Base-by-base conservation (phyloP, 2,329 filamentous ascomycete species). In the Ilyonectria sp. region DNA sequence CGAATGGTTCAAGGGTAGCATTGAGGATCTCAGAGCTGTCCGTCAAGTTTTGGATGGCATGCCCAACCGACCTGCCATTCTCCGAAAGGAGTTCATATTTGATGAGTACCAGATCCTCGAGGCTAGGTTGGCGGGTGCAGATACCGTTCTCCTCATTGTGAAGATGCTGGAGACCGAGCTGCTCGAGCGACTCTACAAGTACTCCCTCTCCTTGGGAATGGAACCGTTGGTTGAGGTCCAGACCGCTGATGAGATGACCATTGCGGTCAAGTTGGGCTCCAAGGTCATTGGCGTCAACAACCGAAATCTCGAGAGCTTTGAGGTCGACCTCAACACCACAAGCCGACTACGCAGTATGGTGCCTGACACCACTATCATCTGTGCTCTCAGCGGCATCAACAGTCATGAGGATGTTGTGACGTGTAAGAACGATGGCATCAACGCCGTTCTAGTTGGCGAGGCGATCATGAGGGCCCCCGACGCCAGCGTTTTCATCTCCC, bases 51-150 rank as follows among this genome's bases (percentile, higher is more conserved):
- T 99, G n/a, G 90, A 94, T 74, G 92, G 93, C 13, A 94, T 99
- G 91, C 92, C 94, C 1, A 97, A 98, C 79, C 89, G 96, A 59
- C 97, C 96, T 3, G 97, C 95, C 2, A 89, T 99, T 13, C 84
- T 99, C 33, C 91, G 97, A 26, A 99, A 99, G 79, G 96, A 99
- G 75, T 99, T 99, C 76, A 91, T 99, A 46, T 99, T 98, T 76
- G 95, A 98, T 52, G 94, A 98, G 79, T 99, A 99, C 78, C 96
- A 99, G 80, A 98, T 99, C 60, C 86, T 99, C 7, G 96, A 99
- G 82, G 96, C 95, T 31, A 89, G 97, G 54, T 84, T 99, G 63
- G 94, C 95, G 13, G 96, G 96, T 71, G 96, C 96, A 8, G 95
- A 99, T 80, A 98, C 95, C 0, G 92, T 99, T 19, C 86, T 99